Evolutionary conservation across 805 yeast species (phyloP).

Genomic region (Starmera dryadoides): DNA sequence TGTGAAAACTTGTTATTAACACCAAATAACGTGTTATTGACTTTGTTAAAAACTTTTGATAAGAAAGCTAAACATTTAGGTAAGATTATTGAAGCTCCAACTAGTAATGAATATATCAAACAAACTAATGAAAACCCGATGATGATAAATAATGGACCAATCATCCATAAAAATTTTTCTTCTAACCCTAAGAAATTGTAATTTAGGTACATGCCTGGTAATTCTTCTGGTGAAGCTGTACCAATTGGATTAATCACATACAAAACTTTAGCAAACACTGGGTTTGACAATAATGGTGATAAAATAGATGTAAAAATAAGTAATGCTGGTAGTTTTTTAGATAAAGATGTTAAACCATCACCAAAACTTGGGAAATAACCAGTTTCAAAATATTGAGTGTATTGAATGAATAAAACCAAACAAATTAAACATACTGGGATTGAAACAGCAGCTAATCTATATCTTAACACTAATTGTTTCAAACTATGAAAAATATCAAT

Average conservation of each 20-base stretch:
- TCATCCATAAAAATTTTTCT: constrained; percentile 44
- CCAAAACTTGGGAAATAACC: constrained; percentile 36
- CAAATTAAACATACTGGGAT: constrained; percentile 58
- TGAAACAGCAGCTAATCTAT: constrained; percentile 66
- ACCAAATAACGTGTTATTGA: neutral
- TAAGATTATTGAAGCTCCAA: neutral
- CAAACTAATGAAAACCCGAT: constrained; percentile 38
- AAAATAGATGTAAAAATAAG: constrained; percentile 25
- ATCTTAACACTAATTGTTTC: constrained; percentile 64
- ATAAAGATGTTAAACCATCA: constrained; percentile 34
- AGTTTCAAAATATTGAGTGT: constrained; percentile 32
- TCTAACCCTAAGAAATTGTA: constrained; percentile 64
- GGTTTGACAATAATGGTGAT: constrained; percentile 29
- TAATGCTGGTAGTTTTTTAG: constrained; percentile 21
- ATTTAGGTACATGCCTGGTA: constrained; percentile 38
- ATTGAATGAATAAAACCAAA: constrained; percentile 47
- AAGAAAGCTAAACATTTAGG: neutral
- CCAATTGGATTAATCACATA: constrained; percentile 47
- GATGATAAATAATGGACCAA: constrained; percentile 51
- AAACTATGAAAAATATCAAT: constrained; percentile 56
- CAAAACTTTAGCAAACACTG: constrained; percentile 30
- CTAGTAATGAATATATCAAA: neutral
- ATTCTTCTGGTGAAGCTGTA: constrained; percentile 36
- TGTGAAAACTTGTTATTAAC: neutral
- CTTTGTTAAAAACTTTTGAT: neutral